These are phyloP conservation scores for Kwoniella pini DNA, from an alignment of 768 basidiomycete genomes.

Conservation along the genomic window DNA sequence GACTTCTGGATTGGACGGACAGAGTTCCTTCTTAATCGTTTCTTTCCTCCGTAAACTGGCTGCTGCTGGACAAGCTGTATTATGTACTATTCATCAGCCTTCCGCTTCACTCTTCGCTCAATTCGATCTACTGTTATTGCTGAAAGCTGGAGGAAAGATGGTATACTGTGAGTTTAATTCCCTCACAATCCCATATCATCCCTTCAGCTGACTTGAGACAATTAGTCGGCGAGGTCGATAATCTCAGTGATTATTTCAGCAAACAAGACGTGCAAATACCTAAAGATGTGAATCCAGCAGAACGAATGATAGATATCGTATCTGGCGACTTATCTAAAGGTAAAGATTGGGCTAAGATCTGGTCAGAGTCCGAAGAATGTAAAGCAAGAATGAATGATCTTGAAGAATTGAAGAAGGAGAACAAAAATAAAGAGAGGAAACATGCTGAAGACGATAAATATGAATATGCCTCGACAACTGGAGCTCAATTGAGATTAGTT, in stretches of 20 bases:
- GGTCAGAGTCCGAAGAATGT: constrained; percentile 69
- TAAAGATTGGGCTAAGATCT: constrained; percentile 78
- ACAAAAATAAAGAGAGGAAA: constrained; percentile 54
- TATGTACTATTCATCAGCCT: constrained; percentile 69
- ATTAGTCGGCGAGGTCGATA: constrained; percentile 31
- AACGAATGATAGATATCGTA: constrained; percentile 66
- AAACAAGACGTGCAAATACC: constrained; percentile 64
- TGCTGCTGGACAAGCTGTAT: constrained; percentile 75
- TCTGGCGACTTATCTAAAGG: constrained; percentile 64
- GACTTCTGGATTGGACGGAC: constrained; percentile 68
- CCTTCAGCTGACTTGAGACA: too few relatives aligned
- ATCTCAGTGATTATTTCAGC: constrained; percentile 64
- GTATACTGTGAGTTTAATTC: constrained; percentile 23
- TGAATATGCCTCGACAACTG: constrained; percentile 64
- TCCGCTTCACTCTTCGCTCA: constrained; percentile 71
- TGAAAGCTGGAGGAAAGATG: constrained; percentile 70
- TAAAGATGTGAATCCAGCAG: constrained; percentile 69
- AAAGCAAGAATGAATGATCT: constrained; percentile 55
- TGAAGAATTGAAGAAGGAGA: constrained; percentile 58
- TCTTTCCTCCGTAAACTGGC: constrained; percentile 71
- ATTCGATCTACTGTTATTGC: constrained; percentile 73
- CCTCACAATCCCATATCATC: too few relatives aligned
- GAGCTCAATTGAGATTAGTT: constrained; percentile 58
- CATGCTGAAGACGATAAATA: constrained; percentile 42
- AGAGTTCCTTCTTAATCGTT: constrained; percentile 57